phyloP scores from a whole-genome alignment of 2,329 filamentous ascomycete genomes.

The Alternaria alternata region DNA sequence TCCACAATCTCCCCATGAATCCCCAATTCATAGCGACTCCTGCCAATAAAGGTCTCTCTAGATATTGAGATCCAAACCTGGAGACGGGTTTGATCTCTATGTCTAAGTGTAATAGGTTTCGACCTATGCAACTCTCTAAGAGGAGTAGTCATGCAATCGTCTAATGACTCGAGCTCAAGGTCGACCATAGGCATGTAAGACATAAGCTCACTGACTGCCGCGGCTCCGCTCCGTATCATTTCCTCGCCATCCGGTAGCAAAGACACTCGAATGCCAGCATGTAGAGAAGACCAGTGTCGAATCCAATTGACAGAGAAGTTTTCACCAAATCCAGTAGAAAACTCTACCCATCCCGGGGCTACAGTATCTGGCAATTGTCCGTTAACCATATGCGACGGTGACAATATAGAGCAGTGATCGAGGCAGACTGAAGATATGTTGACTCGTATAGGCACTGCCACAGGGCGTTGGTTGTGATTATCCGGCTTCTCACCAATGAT shows the following conservation, averaged over 20 bases:
- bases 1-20: neutral
- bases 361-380: too few relatives aligned
- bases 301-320: neutral
- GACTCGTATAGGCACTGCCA: neutral
- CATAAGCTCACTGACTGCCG: too few relatives aligned
- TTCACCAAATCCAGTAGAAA: neutral
- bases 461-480: neutral
- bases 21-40: neutral
- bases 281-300: too few relatives aligned
- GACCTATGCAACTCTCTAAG: accelerated
- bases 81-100: accelerated
- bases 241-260: too few relatives aligned
- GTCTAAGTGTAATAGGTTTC: accelerated
- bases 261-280: too few relatives aligned
- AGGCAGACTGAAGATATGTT: too few relatives aligned
- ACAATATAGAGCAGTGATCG: accelerated
- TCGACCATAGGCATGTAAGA: too few relatives aligned
- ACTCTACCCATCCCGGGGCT: neutral
- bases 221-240: too few relatives aligned
- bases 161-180: neutral
- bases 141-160: neutral
- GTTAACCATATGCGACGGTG: neutral
- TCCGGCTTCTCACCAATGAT: neutral
- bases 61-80: neutral
- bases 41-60: neutral